Conservation (phyloP, 495 filamentous ascomycete species). For the Talaromyces wortmannii region DNA sequence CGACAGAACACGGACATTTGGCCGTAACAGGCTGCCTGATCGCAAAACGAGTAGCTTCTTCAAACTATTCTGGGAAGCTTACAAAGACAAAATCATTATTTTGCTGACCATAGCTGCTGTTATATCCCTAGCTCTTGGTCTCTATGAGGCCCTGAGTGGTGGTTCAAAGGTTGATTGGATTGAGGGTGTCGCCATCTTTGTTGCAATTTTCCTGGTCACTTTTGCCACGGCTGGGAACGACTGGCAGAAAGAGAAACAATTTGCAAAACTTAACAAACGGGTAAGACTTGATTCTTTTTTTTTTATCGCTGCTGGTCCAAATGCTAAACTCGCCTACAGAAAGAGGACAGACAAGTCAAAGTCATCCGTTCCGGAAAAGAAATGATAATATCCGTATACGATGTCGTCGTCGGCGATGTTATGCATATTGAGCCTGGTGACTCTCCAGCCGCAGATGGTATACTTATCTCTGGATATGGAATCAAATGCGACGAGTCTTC, state of each 20-base stretch:
- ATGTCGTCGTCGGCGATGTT: slow-evolving; percentile 67
- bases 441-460: slow-evolving; percentile 56
- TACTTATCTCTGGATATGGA: slow-evolving; percentile 55
- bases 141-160: slow-evolving; percentile 53
- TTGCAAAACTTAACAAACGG: slow-evolving; percentile 69
- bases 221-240: slow-evolving; percentile 70
- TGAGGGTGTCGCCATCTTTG: slow-evolving; percentile 72
- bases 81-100: slow-evolving; percentile 81
- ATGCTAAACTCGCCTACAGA: slow-evolving; percentile 29
- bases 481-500: slow-evolving; percentile 65
- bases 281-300: slow-evolving; percentile 15
- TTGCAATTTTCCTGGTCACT: slow-evolving; percentile 70
- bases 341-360: slow-evolving; percentile 74
- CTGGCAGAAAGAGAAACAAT: slow-evolving; percentile 74
- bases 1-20: background rate
- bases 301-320: background rate
- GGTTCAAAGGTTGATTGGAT: slow-evolving; percentile 63
- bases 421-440: slow-evolving; percentile 70
- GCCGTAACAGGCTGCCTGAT: background rate
- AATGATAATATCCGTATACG: slow-evolving; percentile 61
- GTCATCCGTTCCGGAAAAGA: slow-evolving; percentile 71
- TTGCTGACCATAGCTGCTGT: slow-evolving; percentile 66
- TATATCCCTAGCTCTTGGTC: slow-evolving; percentile 63
- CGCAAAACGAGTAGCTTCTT: slow-evolving; percentile 35
- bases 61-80: slow-evolving; percentile 75